These are phyloP conservation scores for Quercus agrifolia DNA, from an alignment of 306 rosid species.

Conservation along the genomic window DNA sequence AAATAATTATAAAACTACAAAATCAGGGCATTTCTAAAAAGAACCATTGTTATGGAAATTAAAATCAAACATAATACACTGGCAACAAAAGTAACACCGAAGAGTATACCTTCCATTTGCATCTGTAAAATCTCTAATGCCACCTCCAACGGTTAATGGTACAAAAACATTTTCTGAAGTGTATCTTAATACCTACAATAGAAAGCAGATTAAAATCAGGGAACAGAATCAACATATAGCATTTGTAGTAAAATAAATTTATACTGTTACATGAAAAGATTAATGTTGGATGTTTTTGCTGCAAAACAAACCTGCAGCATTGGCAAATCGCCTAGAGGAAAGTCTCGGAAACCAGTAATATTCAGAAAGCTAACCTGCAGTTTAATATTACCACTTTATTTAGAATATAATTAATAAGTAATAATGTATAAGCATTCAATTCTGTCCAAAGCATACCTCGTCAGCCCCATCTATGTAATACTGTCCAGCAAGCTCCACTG, in stretches of 20 bases:
- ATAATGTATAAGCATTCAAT: conserved; percentile 7
- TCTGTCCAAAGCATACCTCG: conserved; percentile 59
- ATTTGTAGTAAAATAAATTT: neutral
- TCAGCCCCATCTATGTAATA: conserved; percentile 95
- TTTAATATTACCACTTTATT: conserved; percentile 11
- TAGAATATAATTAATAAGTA: conserved; percentile 6
- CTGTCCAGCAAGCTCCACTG: conserved; percentile 93
- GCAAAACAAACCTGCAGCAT: conserved; percentile 78
- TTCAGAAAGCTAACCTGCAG: conserved; percentile 86
- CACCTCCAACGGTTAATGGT: conserved; percentile 97
- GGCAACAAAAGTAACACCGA: neutral
- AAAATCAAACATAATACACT: conserved; percentile 9
- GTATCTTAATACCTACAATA: conserved; percentile 69
- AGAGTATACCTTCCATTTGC: conserved; percentile 74
- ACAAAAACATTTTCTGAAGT: conserved; percentile 95
- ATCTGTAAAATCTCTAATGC: conserved; percentile 94
- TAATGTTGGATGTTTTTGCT: neutral
- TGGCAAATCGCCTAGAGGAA: conserved; percentile 96
- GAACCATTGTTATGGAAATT: neutral
- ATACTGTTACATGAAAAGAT: neutral
- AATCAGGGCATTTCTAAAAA: neutral
- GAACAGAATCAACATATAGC: neutral
- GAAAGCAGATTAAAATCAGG: conserved; percentile 4
- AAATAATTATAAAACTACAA: conserved; percentile 1
- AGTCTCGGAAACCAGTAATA: conserved; percentile 95